Percentiles rank a stretch among this genome's conserved stretches.
Conservation (phyloP, 2,329 filamentous ascomycete species). For the Helotiales sp. region DNA sequence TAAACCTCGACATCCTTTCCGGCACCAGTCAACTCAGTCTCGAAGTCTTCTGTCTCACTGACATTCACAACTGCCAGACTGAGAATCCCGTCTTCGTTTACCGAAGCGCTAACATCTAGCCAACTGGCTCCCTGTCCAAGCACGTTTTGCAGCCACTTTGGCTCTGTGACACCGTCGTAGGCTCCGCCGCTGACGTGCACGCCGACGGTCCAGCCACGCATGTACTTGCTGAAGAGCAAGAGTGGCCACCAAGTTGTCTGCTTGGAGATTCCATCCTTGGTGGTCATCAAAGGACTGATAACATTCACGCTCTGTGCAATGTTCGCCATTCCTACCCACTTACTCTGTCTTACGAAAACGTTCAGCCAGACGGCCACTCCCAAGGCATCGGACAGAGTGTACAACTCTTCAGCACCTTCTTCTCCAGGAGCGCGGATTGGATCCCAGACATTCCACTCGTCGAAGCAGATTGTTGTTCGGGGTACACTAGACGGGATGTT, state of each 20-base stretch:
- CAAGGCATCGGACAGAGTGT: slow-evolving; percentile 67
- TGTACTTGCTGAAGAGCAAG: slow-evolving; percentile 66
- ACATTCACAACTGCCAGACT: slow-evolving; percentile 78
- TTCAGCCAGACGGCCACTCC: slow-evolving; percentile 68
- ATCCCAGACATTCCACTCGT: slow-evolving; percentile 75
- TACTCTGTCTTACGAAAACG: slow-evolving; percentile 66
- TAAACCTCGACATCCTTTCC: slow-evolving; percentile 62
- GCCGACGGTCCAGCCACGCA: slow-evolving; percentile 73
- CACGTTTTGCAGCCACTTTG: slow-evolving; percentile 66
- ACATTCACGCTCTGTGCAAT: slow-evolving; percentile 72
- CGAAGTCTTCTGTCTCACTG: slow-evolving; percentile 62
- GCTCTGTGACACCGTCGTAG: slow-evolving; percentile 71
- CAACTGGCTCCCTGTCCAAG: slow-evolving; percentile 70
- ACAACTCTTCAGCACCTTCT: slow-evolving; percentile 64
- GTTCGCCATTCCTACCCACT: slow-evolving; percentile 68
- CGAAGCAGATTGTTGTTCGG: slow-evolving; percentile 67
- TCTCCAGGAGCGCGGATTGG: slow-evolving; percentile 65
- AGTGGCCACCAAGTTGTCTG: slow-evolving; percentile 71
- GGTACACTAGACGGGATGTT: slow-evolving; percentile 39
- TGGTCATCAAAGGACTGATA: slow-evolving; percentile 70
- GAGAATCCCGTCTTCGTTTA: slow-evolving; percentile 62
- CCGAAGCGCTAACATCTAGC: slow-evolving; percentile 68
- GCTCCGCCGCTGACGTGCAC: slow-evolving; percentile 66
- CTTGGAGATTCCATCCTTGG: slow-evolving; percentile 59
- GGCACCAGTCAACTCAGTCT: slow-evolving; percentile 63